Evolutionary conservation across 2,329 filamentous ascomycete genomes (phyloP), one percentile per base, ranked within the genome.

Genomic region (Fusarium sp.): DNA sequence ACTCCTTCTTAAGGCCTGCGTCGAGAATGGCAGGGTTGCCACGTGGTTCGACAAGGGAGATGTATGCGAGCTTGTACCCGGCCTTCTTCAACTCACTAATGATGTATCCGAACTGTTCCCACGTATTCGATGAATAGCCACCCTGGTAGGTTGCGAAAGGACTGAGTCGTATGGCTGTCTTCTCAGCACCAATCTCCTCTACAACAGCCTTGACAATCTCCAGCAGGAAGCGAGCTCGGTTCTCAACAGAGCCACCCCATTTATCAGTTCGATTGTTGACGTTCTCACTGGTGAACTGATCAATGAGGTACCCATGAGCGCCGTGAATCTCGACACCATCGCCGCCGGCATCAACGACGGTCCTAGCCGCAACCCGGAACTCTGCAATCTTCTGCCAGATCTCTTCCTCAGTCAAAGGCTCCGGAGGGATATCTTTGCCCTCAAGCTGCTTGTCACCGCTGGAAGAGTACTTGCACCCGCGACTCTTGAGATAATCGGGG

Each of bases 301-400:
- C 89, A n/a, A 89, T 79, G 1, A 92, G 80, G 68, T 91, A 92
- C 1, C 89, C 88, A 66, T 90, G 88, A 3, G 87, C 87, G 4
- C 78, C 84, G 16, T 86, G 83, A 3, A 84, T 78, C 73, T 94
- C 92, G 59, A 94, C 89, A 9, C 89, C 90, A 74, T 95, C 92
- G 44, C 91, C 91, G 0, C 93, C 92, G 16, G 86, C 85, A 13
- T 88, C 78, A 4, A 93, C 76, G 0, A 92, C 87, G 30, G 88
- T 84, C 64, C 84, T 84, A 1, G 86, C 83, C 1, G 87, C 86
- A 0, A 82, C 84, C 2, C 85, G 86, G 77, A 87, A 94, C 0
- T 89, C 88, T 0, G 76, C 77, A 78, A 94, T 92, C 66, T 90
- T 84, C 4, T 85, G 77, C 71, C 87, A 82, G 59, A 95, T 95